Evolutionary conservation across 768 basidiomycete genomes (phyloP).

Genomic region (Calocybe gangraenosa): DNA sequence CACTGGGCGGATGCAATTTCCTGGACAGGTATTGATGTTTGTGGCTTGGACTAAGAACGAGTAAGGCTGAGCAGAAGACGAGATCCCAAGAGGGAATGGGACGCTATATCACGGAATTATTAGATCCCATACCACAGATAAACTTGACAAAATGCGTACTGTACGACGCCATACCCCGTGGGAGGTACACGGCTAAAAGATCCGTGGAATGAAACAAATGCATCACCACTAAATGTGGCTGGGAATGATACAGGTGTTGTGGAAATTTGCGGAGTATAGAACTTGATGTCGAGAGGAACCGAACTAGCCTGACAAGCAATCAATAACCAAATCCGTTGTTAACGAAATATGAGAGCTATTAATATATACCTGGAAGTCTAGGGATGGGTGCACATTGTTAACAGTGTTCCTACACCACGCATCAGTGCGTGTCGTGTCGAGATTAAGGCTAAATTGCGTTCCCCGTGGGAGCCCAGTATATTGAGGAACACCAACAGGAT

Average conservation of each 20-base stretch:
- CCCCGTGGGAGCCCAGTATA: slow-evolving; percentile 27
- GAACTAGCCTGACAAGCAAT: slow-evolving; percentile 48
- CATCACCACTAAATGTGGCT: slow-evolving; percentile 23
- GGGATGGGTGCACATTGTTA: slow-evolving; percentile 34
- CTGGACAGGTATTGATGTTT: slow-evolving; percentile 32
- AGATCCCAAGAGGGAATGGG: slow-evolving; percentile 19
- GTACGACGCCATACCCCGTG: slow-evolving; percentile 43
- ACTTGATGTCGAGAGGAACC: slow-evolving; percentile 42
- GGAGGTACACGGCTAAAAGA: slow-evolving; percentile 37
- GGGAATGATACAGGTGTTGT: slow-evolving; percentile 22
- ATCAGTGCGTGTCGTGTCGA: slow-evolving; percentile 27
- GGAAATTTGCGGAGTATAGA: slow-evolving; percentile 22
- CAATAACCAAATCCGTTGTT: no score
- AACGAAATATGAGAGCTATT: no score
- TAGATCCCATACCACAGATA: background rate
- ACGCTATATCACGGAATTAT: slow-evolving; percentile 19
- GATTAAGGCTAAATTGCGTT: slow-evolving; percentile 34
- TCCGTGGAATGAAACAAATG: slow-evolving; percentile 42
- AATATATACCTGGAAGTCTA: slow-evolving; percentile 33
- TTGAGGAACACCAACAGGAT: slow-evolving; percentile 35
- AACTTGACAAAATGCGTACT: slow-evolving; percentile 18
- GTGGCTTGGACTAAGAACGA: slow-evolving; percentile 36
- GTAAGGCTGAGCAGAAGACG: slow-evolving; percentile 15
- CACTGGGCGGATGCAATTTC: slow-evolving; percentile 40
- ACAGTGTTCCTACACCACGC: slow-evolving; percentile 27